Evolutionary conservation across 495 filamentous ascomycete genomes (phyloP).

Genomic region (Talaromyces stipitatus): DNA sequence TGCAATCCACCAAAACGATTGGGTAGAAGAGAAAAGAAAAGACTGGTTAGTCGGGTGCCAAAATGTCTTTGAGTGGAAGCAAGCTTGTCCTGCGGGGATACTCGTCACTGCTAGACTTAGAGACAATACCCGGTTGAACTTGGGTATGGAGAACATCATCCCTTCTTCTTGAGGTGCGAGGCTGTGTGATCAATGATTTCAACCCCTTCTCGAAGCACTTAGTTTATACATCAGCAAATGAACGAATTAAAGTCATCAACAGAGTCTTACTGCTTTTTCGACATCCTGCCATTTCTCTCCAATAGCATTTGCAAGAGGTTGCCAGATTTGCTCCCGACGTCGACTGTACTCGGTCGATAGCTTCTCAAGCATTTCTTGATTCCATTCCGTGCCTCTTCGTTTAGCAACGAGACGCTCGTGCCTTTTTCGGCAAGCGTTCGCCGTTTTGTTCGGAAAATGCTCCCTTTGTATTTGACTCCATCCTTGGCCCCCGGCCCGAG

Average conservation of each 20-base stretch:
- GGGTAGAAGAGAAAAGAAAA: neutral
- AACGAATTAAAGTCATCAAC: neutral
- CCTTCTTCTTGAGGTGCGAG: slow-evolving; percentile 11
- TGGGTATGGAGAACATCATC: neutral
- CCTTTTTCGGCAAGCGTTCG: slow-evolving; percentile 72
- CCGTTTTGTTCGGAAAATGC: slow-evolving; percentile 64
- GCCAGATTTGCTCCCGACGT: slow-evolving; percentile 66
- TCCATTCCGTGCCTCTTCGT: slow-evolving; percentile 54
- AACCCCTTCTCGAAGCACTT: slow-evolving; percentile 49
- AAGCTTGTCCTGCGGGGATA: slow-evolving; percentile 1
- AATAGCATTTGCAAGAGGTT: slow-evolving; percentile 48
- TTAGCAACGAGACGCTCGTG: slow-evolving; percentile 69
- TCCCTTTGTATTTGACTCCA: slow-evolving; percentile 63
- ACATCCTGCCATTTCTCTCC: slow-evolving; percentile 65
- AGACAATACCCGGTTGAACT: neutral
- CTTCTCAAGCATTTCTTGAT: slow-evolving; percentile 55
- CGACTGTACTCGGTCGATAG: slow-evolving; percentile 61
- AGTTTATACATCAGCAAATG: neutral
- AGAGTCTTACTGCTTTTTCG: slow-evolving; percentile 54
- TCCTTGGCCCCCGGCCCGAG: slow-evolving; percentile 57
- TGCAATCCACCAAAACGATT: too few relatives aligned
- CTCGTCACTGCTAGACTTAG: neutral
- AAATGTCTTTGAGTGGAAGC: slow-evolving; percentile 4
- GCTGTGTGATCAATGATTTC: slow-evolving; percentile 35
- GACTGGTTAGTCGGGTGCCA: neutral